A percentile compares a stretch with the other conserved stretches of the same genome.
These are phyloP conservation scores for Zygosaccharomyces lentus DNA, from an alignment of 805 yeast genomes.

Conservation along the genomic window DNA sequence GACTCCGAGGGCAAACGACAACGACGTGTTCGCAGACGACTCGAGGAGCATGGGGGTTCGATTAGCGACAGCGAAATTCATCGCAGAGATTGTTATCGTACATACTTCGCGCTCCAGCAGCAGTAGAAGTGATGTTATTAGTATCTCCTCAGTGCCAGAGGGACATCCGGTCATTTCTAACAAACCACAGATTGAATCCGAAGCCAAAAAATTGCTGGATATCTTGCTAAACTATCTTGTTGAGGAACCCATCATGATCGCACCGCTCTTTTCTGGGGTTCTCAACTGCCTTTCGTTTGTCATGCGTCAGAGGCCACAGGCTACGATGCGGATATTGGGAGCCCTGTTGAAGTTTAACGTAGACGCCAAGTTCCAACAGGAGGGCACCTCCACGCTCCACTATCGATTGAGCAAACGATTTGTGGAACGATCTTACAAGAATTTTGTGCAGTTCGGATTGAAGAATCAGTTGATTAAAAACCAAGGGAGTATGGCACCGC, in stretches of 20 bases:
- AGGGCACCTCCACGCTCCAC: slow-evolving; percentile 36
- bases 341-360: slow-evolving; percentile 58
- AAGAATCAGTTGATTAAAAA: slow-evolving; percentile 35
- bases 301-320: slow-evolving; percentile 61
- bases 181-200: slow-evolving; percentile 54
- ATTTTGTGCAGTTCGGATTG: slow-evolving; percentile 40
- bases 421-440: slow-evolving; percentile 55
- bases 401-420: slow-evolving; percentile 57
- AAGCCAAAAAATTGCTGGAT: slow-evolving; percentile 67
- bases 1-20: slow-evolving; percentile 25
- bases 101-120: slow-evolving; percentile 42
- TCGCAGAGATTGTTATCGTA: slow-evolving; percentile 52
- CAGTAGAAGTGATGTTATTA: slow-evolving; percentile 35
- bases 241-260: slow-evolving; percentile 50
- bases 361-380: slow-evolving; percentile 50
- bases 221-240: slow-evolving; percentile 52
- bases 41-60: slow-evolving; percentile 53
- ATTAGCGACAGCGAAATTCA: slow-evolving; percentile 69
- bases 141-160: slow-evolving; percentile 45
- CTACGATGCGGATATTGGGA: slow-evolving; percentile 50
- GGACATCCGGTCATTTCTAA: slow-evolving; percentile 62
- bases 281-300: slow-evolving; percentile 60
- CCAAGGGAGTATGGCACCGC: slow-evolving; percentile 20
- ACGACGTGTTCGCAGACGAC: slow-evolving; percentile 35
- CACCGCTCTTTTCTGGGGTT: slow-evolving; percentile 62